These are phyloP conservation scores for Reutealis trisperma DNA, from an alignment of 345 rosid genomes.

Conservation along the genomic window DNA sequence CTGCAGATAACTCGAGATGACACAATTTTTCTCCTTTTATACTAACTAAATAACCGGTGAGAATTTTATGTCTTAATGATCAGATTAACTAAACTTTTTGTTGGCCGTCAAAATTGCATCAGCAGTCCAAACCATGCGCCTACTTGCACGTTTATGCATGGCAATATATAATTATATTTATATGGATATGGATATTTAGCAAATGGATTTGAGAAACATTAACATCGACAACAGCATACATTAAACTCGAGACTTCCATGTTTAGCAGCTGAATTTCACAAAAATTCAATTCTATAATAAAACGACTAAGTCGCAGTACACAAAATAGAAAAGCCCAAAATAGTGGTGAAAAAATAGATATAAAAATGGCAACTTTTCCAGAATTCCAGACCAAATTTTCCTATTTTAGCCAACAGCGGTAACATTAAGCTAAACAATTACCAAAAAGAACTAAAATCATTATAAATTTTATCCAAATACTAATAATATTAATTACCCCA, in stretches of 20 bases:
- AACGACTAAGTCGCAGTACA: not conserved
- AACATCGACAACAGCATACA: not conserved
- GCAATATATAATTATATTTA: not conserved
- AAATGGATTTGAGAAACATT: not conserved
- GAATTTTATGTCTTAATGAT: not conserved
- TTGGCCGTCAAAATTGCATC: not conserved
- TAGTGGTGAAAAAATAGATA: not conserved
- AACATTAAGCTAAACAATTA: not conserved
- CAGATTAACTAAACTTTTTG: not conserved
- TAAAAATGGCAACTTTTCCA: not conserved
- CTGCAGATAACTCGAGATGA: not conserved
- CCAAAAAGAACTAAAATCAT: not conserved
- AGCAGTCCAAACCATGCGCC: not conserved
- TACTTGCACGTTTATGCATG: not conserved
- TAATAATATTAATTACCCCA: not conserved
- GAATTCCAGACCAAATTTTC: not conserved
- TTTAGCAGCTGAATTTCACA: not conserved
- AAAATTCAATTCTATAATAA: not conserved
- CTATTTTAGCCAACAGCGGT: not conserved
- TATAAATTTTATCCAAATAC: not conserved
- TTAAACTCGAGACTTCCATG: not conserved
- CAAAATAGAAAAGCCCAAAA: not conserved
- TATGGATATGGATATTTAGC: not conserved
- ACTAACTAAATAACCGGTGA: not conserved
- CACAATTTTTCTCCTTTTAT: not conserved